Evolutionary conservation across 176 grass and related monocot genomes (phyloP), one percentile per base, ranked within the genome.

Genomic region (Oryza longistaminata): DNA sequence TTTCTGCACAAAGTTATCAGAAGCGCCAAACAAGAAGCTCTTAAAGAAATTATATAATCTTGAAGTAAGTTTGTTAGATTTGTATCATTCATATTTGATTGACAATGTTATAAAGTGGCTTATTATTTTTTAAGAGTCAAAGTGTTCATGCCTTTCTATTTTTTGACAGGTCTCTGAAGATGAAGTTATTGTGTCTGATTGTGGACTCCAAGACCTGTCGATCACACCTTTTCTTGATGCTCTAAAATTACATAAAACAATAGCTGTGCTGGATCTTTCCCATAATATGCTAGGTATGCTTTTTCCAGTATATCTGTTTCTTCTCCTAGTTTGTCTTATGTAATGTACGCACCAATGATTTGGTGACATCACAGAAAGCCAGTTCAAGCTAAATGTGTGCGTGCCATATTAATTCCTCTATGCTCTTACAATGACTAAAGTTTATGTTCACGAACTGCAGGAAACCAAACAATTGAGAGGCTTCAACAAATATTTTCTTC

Each of bases 381-480:
- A 88, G 14, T 76, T 76, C 52, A 40, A 85, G 24, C 49, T 76
- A 71, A 78, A 71, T 84, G 48, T 34, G 66, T 58, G 34, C 29
- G 22, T 45, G 60, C 37, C 29, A 25, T 74, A 85, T 50, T 7
- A 75, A 19, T 80, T 22, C 39, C 19, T 29, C 73, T 78, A 25
- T 10, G 40, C 48, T 79, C 17, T 55, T 19, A 22, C 31, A 85
- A 17, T 71, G 72, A 77, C 75, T 74, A 74, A 25, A 27, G 52
- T 77, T 90, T 50, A 67, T 83, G 66, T 79, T 50, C 50, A 55
- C 53, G n/a, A 88, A 77, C 79, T 76, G 15, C 79, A 98, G 96
- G 96, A 60, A 98, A 98, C 75, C 69, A 95, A 89, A 98, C 96
- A 80, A 85, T 98, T 64, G 96, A 98, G 87, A 98, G 85, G 61